Conservation (phyloP, 768 basidiomycete species). For the Leccinum arenicola region DNA sequence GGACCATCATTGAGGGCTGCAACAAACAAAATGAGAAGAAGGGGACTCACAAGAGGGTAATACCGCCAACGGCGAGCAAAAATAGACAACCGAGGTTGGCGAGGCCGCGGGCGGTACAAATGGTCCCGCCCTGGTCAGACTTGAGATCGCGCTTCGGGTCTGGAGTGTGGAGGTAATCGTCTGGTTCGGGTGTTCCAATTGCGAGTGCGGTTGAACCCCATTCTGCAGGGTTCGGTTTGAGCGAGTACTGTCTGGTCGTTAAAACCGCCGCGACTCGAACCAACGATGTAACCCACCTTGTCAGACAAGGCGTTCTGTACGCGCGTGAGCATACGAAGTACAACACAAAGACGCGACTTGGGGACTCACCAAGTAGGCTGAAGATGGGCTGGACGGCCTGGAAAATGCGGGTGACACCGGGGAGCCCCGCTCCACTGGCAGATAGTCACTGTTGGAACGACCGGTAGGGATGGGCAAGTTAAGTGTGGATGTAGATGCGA, state of each 20-base stretch:
- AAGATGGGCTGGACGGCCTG: slow-evolving; percentile 29
- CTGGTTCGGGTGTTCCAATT: slow-evolving; percentile 48
- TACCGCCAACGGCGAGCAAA: slow-evolving; percentile 45
- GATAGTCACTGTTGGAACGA: slow-evolving; percentile 14
- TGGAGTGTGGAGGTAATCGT: slow-evolving; percentile 65
- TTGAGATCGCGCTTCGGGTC: slow-evolving; percentile 52
- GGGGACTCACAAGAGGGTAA: slow-evolving; percentile 56
- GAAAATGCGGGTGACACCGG: slow-evolving; percentile 7
- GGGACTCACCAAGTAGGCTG: slow-evolving; percentile 23
- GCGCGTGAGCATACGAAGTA: neutral
- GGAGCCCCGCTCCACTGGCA: slow-evolving; percentile 12
- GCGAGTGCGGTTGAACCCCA: slow-evolving; percentile 48
- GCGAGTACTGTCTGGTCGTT: slow-evolving; percentile 32
- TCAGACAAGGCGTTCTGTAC: slow-evolving; percentile 29
- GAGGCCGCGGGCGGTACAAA: slow-evolving; percentile 62
- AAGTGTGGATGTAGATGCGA: slow-evolving; percentile 25
- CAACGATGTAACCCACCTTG: slow-evolving; percentile 12
- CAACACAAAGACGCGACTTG: accelerated
- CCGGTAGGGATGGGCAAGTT: slow-evolving; percentile 16
- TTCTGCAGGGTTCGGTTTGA: slow-evolving; percentile 43
- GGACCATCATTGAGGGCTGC: neutral
- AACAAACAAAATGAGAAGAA: neutral
- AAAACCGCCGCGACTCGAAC: neutral
- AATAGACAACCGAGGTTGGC: slow-evolving; percentile 66
- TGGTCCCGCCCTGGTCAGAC: slow-evolving; percentile 53